Conservation (phyloP, 768 basidiomycete genomes). For the Gymnopilus dilepis region DNA sequence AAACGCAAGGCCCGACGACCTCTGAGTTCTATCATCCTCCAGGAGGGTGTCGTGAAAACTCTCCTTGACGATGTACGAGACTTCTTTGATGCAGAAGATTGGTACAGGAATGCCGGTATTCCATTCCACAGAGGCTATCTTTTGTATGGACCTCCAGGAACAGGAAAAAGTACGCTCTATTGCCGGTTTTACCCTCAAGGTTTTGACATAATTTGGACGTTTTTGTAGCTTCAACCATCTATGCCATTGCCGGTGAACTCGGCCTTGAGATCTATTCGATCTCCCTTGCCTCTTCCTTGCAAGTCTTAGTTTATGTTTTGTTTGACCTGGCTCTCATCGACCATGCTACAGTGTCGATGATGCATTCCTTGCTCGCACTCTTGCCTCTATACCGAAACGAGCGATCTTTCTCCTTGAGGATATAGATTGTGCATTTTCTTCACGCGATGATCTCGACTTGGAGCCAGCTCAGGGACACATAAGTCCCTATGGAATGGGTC, state of each 20-base stretch:
- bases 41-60: slow-evolving; percentile 48
- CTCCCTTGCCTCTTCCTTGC: slow-evolving; percentile 55
- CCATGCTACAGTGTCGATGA: slow-evolving; percentile 51
- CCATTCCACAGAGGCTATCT: slow-evolving; percentile 63
- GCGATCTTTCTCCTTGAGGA: slow-evolving; percentile 64
- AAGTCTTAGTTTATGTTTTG: slow-evolving; percentile 20
- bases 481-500: slow-evolving; percentile 9
- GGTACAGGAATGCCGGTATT: slow-evolving; percentile 63
- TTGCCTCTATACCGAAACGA: slow-evolving; percentile 52
- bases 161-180: slow-evolving; percentile 57
- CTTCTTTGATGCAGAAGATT: slow-evolving; percentile 58
- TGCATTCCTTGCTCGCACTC: slow-evolving; percentile 48
- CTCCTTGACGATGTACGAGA: slow-evolving; percentile 57
- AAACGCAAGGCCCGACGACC: slow-evolving; percentile 57
- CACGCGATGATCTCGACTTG: slow-evolving; percentile 39
- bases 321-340: not conserved
- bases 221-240: slow-evolving; percentile 55
- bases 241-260: slow-evolving; percentile 66
- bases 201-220: slow-evolving; percentile 5
- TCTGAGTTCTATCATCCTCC: slow-evolving; percentile 57
- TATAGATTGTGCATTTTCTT: slow-evolving; percentile 63
- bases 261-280: slow-evolving; percentile 83
- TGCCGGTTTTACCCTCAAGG: not conserved
- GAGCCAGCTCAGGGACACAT: not conserved
- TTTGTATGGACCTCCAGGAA: slow-evolving; percentile 64